Base-by-base conservation (phyloP, 148 eudicot genomes). In the Vaccinium corymbosum region DNA sequence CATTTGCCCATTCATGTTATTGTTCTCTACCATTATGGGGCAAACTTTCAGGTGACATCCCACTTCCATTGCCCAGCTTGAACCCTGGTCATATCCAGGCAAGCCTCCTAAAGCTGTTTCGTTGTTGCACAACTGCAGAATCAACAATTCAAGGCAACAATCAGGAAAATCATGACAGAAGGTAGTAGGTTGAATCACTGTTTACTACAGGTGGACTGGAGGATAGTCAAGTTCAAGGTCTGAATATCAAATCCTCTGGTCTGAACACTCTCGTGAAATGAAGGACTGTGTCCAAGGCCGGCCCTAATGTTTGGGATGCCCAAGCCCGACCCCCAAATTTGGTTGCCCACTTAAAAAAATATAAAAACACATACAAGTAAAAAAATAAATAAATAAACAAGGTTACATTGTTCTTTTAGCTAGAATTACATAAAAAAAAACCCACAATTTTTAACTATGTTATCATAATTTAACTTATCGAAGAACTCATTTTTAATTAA, bases 11-110 rank as follows among this genome's bases (percentile, higher is more conserved):
- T 89, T 90, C 89, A 86, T 82, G 85, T 89, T 91, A 82, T 91
- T 88, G 84, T 95, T 93, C 88, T 95, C 98, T 48, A 95, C 97
- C 59, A 90, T 83, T 81, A 95, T 90, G 4, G 95, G 97, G 80
- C 94, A 93, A 52, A 90, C 93, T 85, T 93, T 91, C 89, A 88
- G 90, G 81, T 88, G 92, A 83, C 90, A 91, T 73, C 94, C 98
- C 72, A 95, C 94, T 91, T 95, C 98, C 87, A 95, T 89, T 13
- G 97, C 98, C 98, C 97, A 95, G 94, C 97, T 95, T 80, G 98
- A 94, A 83, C 98, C 98, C 84, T 94, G 98, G 84, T 93, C 93
- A 79, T 80, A 74, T 83, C 85, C 86, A 50, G 93, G 85, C 38
- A 87, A 83, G 81, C 94, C 93, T 57, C 59, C 84, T 55, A 85